phyloP scores from a whole-genome alignment of 441 rosid genomes.

The Adansonia rubrostipa region DNA sequence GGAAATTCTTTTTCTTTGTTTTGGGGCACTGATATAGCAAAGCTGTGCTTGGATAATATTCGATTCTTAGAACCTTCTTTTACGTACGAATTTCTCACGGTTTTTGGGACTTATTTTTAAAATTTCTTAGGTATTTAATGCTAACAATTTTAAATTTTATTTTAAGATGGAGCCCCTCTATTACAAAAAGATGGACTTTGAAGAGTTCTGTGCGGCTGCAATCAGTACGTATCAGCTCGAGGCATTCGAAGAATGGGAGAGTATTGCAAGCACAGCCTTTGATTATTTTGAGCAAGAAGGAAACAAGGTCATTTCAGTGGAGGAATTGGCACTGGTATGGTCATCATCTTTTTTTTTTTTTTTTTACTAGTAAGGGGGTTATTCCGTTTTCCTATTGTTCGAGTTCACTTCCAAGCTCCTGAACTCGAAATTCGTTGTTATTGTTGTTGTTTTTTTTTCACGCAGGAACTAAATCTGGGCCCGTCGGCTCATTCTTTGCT shows the following conservation, averaged over 20 bases:
- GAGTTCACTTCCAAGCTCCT: not conserved
- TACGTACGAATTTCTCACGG: not conserved
- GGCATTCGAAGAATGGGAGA: conserved; percentile 70
- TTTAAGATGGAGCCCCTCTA: conserved; percentile 65
- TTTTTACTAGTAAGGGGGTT: too few relatives aligned
- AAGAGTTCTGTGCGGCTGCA: conserved; percentile 76
- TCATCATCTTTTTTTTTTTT: not conserved
- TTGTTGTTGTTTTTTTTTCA: conserved; percentile 29
- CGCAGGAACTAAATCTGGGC: conserved; percentile 64
- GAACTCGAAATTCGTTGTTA: not conserved
- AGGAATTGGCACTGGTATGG: conserved; percentile 67
- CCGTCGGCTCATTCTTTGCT: conserved; percentile 52
- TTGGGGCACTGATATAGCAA: not conserved
- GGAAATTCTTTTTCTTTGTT: not conserved
- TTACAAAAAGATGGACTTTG: conserved; percentile 52
- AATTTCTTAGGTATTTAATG: conserved; percentile 8
- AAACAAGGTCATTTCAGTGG: conserved; percentile 54
- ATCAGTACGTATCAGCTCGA: conserved; percentile 65
- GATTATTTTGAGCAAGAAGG: conserved; percentile 67
- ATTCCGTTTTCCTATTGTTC: not conserved
- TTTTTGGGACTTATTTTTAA: conserved; percentile 18
- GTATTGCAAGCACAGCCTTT: conserved; percentile 55
- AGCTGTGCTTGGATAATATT: not conserved
- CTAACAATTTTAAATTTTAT: conserved; percentile 25
- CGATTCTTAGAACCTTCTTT: conserved; percentile 31